phyloP scores from a whole-genome alignment of 2,329 filamentous ascomycete species.

The Colletotrichum orchidophilum region DNA sequence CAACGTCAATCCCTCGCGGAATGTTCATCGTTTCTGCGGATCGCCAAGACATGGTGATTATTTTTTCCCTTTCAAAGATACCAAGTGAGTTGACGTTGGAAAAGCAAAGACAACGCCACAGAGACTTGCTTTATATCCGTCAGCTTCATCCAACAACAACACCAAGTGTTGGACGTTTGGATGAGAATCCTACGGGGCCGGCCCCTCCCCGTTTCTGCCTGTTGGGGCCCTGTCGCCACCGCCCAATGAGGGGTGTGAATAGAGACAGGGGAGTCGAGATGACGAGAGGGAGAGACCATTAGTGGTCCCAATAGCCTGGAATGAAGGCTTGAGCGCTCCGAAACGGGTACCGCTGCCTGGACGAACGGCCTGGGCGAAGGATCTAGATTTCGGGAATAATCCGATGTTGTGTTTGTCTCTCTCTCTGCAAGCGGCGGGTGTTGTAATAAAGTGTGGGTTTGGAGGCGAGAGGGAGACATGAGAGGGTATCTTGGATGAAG shows the following conservation, averaged over 20 bases:
- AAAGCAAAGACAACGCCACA: too few species aligned
- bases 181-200: background rate
- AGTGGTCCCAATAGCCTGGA: background rate
- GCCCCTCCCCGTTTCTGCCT: background rate
- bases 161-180: background rate
- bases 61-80: background rate
- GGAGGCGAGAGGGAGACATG: too few species aligned
- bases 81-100: too few species aligned
- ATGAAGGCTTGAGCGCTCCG: background rate
- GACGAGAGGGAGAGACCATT: background rate
- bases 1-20: slow-evolving; percentile 6
- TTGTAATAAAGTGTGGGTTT: too few species aligned
- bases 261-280: background rate
- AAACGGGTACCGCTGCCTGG: background rate
- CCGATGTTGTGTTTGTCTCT: background rate
- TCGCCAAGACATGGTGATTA: slow-evolving; percentile 6
- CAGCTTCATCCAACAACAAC: background rate
- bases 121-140: background rate
- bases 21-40: background rate
- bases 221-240: background rate
- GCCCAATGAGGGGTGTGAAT: background rate
- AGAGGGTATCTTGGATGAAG: background rate
- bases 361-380: background rate
- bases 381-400: background rate
- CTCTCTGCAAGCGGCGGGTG: background rate